A percentile compares a stretch with the other conserved stretches of the same genome.
phyloP scores from a whole-genome alignment of 2,329 filamentous ascomycete genomes.

The Amesomyces nigricolor region DNA sequence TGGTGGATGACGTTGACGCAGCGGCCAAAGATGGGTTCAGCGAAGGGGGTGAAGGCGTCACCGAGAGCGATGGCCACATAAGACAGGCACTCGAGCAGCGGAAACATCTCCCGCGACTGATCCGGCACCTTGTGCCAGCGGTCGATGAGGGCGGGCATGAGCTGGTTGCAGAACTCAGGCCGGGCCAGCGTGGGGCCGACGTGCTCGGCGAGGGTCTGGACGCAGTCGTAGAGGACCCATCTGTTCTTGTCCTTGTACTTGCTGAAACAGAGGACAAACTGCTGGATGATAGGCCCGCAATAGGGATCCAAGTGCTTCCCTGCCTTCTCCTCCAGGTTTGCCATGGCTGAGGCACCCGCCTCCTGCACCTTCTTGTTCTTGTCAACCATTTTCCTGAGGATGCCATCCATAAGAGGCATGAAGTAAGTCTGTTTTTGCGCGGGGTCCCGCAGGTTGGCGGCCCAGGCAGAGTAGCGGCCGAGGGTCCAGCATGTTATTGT shows the following conservation, averaged over 20 bases:
- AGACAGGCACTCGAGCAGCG: conserved; percentile 90
- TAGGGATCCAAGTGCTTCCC: conserved; percentile 76
- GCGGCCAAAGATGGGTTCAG: conserved; percentile 76
- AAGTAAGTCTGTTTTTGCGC: conserved; percentile 72
- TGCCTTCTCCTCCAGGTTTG: conserved; percentile 90
- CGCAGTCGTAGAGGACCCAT: conserved; percentile 97
- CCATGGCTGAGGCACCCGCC: conserved; percentile 91
- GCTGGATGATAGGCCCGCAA: conserved; percentile 80
- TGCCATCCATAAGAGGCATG: conserved; percentile 94
- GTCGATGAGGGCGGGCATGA: conserved; percentile 89
- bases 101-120: conserved; percentile 88
- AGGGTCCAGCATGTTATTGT: conserved; percentile 98
- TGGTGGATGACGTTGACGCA: conserved; percentile 88
- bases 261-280: conserved; percentile 86
- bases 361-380: conserved; percentile 97
- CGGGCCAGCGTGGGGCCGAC: conserved; percentile 77
- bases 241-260: conserved; percentile 99
- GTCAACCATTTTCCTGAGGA: conserved; percentile 90
- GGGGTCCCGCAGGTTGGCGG: conserved; percentile 64
- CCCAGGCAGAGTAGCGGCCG: conserved; percentile 89
- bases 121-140: conserved; percentile 84
- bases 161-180: conserved; percentile 70
- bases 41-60: conserved; percentile 75
- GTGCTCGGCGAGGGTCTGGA: conserved; percentile 91
- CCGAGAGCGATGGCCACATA: conserved; percentile 87